Evolutionary conservation across 768 basidiomycete species (phyloP), one percentile per base, ranked within the genome.

Genomic region (Serpula lacrymans): DNA sequence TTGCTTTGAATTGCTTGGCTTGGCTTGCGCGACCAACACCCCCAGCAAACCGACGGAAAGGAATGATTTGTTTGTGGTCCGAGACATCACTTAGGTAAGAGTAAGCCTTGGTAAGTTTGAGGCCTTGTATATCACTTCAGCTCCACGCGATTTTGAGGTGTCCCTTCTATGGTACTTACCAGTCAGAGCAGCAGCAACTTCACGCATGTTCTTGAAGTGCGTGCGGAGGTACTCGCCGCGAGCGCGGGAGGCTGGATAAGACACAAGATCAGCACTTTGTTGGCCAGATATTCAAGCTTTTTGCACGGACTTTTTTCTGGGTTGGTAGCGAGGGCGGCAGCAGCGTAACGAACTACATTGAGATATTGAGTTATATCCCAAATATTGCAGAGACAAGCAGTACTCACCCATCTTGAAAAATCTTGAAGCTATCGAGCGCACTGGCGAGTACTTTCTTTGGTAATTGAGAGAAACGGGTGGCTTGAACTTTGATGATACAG

Each of bases 191-290:
- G 95, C 95, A 37, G 89, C 94, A 42, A 98, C 96, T 71, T 99
- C 96, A 49, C 90, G 84, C 91, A 96, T 98, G 81, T 98, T 99
- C 86, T 99, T 99, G 84, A 96, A 99, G 75, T 97, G 95, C 34
- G 96, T 98, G 57, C 94, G 89, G 61, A 96, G 82, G 78, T 97
- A 93, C 74, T 95, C 92, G 57, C 93, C 93, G 59, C 88, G 87
- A 45, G 94, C 87, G 60, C 80, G 86, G 59, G 94, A 83, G 65
- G 88, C 91, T 95, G 64, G 27, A 63, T 35, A 49, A 46, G 43
- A 24, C 26, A 11, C 32, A 25, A 11, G 20, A 38, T 52, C 29
- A 52, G 39, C 50, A 23, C 42, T 34, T 26, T 36, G 31, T 20
- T 14, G n/a, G 39, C 0, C 10, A n/a, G 24, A 18, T 31, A 14